Conservation (phyloP, 2,329 filamentous ascomycete genomes). For the Diaporthe eres region DNA sequence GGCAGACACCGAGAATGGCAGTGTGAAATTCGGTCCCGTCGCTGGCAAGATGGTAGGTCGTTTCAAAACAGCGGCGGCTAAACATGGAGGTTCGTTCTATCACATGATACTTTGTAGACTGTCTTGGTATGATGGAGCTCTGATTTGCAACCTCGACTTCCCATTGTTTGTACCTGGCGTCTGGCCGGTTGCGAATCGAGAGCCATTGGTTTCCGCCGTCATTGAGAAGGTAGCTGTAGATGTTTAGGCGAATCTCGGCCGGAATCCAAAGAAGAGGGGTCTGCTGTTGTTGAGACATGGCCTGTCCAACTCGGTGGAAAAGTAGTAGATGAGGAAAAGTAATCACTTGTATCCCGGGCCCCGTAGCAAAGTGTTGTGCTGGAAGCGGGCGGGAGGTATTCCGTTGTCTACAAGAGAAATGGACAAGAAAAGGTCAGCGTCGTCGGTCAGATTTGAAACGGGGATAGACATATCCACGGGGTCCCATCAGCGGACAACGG, state of each 20-base stretch:
- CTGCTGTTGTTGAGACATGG: slow-evolving; percentile 1
- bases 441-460: no score
- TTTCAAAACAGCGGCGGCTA: slow-evolving; percentile 59
- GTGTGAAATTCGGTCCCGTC: slow-evolving; percentile 56
- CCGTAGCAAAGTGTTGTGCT: not conserved
- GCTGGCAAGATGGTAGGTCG: slow-evolving; percentile 68
- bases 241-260: slow-evolving; percentile 59
- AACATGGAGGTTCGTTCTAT: slow-evolving; percentile 54
- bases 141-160: not conserved
- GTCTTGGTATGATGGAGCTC: not conserved
- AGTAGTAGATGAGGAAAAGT: not conserved
- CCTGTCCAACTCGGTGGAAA: not conserved
- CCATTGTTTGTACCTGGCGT: slow-evolving; percentile 39
- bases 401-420: not conserved
- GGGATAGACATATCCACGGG: not conserved
- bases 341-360: not conserved
- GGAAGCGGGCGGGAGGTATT: not conserved
- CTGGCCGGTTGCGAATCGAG: slow-evolving; percentile 56
- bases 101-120: slow-evolving; percentile 54
- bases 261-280: slow-evolving; percentile 48
- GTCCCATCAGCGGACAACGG: not conserved
- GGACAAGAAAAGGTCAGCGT: not conserved
- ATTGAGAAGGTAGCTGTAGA: slow-evolving; percentile 61
- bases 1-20: slow-evolving; percentile 61
- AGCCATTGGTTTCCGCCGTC: slow-evolving; percentile 56